Conservation (phyloP, 2,329 filamentous ascomycete species). For the Zymoseptoria brevis region DNA sequence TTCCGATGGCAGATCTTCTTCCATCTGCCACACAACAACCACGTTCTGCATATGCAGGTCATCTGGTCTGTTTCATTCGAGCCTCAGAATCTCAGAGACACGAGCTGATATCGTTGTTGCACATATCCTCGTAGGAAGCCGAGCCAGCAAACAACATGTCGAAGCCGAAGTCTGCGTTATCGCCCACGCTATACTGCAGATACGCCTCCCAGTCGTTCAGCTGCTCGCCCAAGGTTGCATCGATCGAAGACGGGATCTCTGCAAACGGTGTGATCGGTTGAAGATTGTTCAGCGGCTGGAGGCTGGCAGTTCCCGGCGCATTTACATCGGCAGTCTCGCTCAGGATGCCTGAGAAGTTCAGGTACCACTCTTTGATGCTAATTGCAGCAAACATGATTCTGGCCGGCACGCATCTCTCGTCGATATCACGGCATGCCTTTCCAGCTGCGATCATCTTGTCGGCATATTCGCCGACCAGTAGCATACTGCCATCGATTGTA, state of each 20-base stretch:
- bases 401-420: constrained; percentile 13
- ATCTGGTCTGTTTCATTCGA: neutral
- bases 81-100: neutral
- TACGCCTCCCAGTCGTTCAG: constrained; percentile 6
- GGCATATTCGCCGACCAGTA: constrained; percentile 22
- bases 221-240: neutral
- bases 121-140: neutral
- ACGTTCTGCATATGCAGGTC: neutral
- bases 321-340: neutral
- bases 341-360: constrained; percentile 12
- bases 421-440: constrained; percentile 5
- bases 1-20: neutral
- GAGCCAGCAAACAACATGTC: constrained; percentile 12
- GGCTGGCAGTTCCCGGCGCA: neutral
- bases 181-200: constrained; percentile 3
- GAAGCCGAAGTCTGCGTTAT: constrained; percentile 13
- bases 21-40: neutral
- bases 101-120: neutral
- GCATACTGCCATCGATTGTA: constrained; percentile 20
- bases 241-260: neutral
- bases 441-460: constrained; percentile 14
- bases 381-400: constrained; percentile 12
- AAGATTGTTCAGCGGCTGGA: neutral
- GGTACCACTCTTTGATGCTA: constrained; percentile 15
- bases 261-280: neutral